Base-by-base conservation (phyloP, 345 rosid genomes). In the Nephelium lappaceum region DNA sequence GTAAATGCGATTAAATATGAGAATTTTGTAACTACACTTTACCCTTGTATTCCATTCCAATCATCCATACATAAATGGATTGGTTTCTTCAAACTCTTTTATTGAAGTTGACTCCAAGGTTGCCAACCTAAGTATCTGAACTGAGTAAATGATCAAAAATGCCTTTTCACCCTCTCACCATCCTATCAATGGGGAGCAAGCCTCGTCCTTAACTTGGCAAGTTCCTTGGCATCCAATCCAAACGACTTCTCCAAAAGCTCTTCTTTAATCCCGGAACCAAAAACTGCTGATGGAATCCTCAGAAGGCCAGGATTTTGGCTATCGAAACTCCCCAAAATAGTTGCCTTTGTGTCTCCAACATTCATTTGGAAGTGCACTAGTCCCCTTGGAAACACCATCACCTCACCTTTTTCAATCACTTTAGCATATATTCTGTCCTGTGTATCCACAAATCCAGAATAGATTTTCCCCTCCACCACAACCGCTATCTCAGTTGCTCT, bases 331-430 rank as follows among this genome's bases (percentile, higher is more conserved):
- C 88, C 98, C 64, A 91, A 73, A 31, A 92, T 83, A 9, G 94
- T 86, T 2, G 93, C 98, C 39, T 84, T 83, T 21, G 69, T 78
- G 65, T 89, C 85, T 53, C 98, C 98, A 5, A 92, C 87, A 77
- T 95, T 95, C 97, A 91, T 93, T 72, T 93, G 98, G 76, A 95
- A 93, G 85, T 91, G 97, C 18, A 95, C 75, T 18, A 91, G 77
- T 5, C 97, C 97, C 79, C 83, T 87, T n/a, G 97, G 95, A 76
- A 90, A 95, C 75, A 95, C 94, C 95, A 95, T 95, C 36, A 91
- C 91, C 23, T 95, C 95, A 39, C 98, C 98, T 51, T 88, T 88
- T 38, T 89, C 92, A 76, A 91, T 83, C 23, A 93, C 97, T 67
- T 84, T 89, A 5, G 96, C 93, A 69, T 81, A 94, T 47, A 93